These are phyloP conservation scores for Copromyces sp. DNA, from an alignment of 495 filamentous ascomycete genomes.

Conservation along the genomic window DNA sequence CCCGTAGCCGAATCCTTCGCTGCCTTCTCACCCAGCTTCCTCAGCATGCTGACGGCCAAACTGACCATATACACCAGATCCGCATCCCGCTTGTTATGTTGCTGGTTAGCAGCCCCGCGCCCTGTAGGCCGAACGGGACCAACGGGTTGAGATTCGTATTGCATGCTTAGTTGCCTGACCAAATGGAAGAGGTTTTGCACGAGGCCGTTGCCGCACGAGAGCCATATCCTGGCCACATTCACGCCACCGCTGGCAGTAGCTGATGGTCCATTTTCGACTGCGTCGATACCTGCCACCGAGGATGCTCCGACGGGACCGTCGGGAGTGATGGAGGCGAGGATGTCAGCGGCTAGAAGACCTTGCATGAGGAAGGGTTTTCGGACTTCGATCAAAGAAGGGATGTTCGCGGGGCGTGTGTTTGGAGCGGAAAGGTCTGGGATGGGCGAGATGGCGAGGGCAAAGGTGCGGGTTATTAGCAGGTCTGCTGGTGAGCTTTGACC, in stretches of 20 bases:
- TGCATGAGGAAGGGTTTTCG: slow-evolving; percentile 85
- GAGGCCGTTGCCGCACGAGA: slow-evolving; percentile 77
- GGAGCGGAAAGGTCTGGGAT: slow-evolving; percentile 53
- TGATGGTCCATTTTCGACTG: not conserved
- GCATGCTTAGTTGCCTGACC: slow-evolving; percentile 56
- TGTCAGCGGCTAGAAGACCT: slow-evolving; percentile 83
- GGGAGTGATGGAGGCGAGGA: slow-evolving; percentile 67
- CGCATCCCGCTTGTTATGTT: slow-evolving; percentile 30
- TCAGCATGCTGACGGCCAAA: slow-evolving; percentile 59
- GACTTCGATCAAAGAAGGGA: slow-evolving; percentile 58
- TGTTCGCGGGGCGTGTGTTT: slow-evolving; percentile 31
- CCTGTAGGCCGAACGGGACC: slow-evolving; percentile 4
- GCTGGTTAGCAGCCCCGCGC: slow-evolving; percentile 18
- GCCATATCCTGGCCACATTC: slow-evolving; percentile 64
- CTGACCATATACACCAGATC: slow-evolving; percentile 53
- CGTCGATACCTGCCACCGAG: not conserved
- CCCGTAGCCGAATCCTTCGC: slow-evolving; percentile 32
- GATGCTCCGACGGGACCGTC: slow-evolving; percentile 46
- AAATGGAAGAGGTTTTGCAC: slow-evolving; percentile 66
- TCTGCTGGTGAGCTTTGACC: slow-evolving; percentile 44
- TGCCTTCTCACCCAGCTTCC: slow-evolving; percentile 61
- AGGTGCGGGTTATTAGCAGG: slow-evolving; percentile 79
- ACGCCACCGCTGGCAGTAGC: not conserved
- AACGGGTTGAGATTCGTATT: slow-evolving; percentile 35
- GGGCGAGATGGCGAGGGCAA: slow-evolving; percentile 76